A percentile compares a stretch with the other conserved stretches of the same genome.
phyloP scores from a whole-genome alignment of 2,329 filamentous ascomycete species.

The Dactylellina haptotyla region DNA sequence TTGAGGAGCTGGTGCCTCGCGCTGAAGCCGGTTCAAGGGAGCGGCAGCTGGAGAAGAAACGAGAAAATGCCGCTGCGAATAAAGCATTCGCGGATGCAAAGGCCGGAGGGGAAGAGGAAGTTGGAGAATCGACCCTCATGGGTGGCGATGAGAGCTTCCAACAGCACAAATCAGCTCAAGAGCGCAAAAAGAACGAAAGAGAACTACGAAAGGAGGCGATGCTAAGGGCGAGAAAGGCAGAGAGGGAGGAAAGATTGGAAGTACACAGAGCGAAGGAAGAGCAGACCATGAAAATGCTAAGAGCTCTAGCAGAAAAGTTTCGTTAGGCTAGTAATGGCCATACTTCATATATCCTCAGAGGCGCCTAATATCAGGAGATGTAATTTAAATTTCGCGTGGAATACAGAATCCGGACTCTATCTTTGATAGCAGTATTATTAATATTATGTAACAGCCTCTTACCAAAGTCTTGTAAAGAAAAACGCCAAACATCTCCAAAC shows the following conservation, averaged over 20 bases:
- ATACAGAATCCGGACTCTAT: background rate
- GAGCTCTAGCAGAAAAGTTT: slow-evolving; percentile 81
- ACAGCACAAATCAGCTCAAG: slow-evolving; percentile 71
- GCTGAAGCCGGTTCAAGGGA: slow-evolving; percentile 85
- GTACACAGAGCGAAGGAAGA: slow-evolving; percentile 81
- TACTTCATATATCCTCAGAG: no score
- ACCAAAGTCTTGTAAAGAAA: slow-evolving; percentile 16
- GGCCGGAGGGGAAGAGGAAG: slow-evolving; percentile 70
- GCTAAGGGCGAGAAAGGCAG: slow-evolving; percentile 76
- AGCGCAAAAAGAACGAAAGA: slow-evolving; percentile 82
- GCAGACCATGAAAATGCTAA: slow-evolving; percentile 82
- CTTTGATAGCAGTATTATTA: slow-evolving; percentile 28
- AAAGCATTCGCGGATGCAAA: slow-evolving; percentile 73
- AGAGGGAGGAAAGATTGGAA: slow-evolving; percentile 79
- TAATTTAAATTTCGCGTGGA: background rate
- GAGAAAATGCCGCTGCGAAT: slow-evolving; percentile 76
- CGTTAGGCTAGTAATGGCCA: slow-evolving; percentile 68
- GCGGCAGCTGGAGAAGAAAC: slow-evolving; percentile 85
- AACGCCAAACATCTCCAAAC: slow-evolving; percentile 44
- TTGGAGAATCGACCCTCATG: slow-evolving; percentile 77
- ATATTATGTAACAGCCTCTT: slow-evolving; percentile 14
- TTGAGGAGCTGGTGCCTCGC: slow-evolving; percentile 84
- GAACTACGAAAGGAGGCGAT: slow-evolving; percentile 85
- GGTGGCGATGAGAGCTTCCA: slow-evolving; percentile 75
- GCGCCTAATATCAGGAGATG: no score